These are phyloP conservation scores for Angophora floribunda DNA, from an alignment of 345 rosid genomes.

Conservation along the genomic window DNA sequence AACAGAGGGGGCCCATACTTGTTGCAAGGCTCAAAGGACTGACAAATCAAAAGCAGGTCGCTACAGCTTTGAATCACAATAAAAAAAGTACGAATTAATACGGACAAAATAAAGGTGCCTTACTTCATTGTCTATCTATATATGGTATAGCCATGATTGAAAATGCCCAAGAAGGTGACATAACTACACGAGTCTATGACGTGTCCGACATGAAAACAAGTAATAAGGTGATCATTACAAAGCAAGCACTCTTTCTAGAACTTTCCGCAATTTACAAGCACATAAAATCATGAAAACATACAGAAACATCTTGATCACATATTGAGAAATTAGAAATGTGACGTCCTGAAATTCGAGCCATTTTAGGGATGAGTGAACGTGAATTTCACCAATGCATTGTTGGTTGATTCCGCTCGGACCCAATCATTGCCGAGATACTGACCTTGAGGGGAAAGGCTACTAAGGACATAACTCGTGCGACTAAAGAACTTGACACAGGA, in stretches of 20 bases:
- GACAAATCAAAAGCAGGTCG: slow-evolving; percentile 20
- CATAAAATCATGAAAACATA: not conserved
- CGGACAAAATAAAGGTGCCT: not conserved
- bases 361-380: too few relatives aligned
- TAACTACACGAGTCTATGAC: not conserved
- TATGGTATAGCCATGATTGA: not conserved
- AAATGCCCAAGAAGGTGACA: not conserved
- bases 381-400: too few relatives aligned
- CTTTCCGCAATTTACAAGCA: not conserved
- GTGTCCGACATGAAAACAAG: not conserved
- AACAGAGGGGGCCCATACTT: slow-evolving; percentile 75
- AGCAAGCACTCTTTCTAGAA: not conserved
- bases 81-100: not conserved
- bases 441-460: too few relatives aligned
- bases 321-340: not conserved
- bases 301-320: not conserved
- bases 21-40: slow-evolving; percentile 97
- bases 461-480: too few relatives aligned
- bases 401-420: too few relatives aligned
- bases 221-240: not conserved
- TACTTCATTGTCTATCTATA: not conserved
- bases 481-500: too few relatives aligned
- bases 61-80: not conserved
- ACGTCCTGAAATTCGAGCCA: too few relatives aligned
- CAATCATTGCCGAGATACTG: too few relatives aligned